A percentile compares a stretch with the other conserved stretches of the same genome.
Conservation (phyloP, 495 filamentous ascomycete species). For the Neurospora sp. region DNA sequence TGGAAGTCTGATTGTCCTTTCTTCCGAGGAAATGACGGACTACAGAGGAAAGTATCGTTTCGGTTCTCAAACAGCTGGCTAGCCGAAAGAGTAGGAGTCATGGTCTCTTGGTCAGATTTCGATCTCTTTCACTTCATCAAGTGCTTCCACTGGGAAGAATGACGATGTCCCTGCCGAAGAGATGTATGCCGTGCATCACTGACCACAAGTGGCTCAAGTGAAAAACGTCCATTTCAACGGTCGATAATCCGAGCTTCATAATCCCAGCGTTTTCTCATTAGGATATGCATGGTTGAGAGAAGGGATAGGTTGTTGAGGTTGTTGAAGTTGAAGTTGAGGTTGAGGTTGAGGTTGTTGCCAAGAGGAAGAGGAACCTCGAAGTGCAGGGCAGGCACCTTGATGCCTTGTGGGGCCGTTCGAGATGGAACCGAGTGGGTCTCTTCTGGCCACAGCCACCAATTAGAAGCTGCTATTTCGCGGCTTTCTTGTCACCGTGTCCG, state of each 20-base stretch:
- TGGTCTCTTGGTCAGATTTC: not conserved
- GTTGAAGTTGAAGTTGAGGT: not conserved
- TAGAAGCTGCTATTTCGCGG: conserved; percentile 8
- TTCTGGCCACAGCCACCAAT: conserved; percentile 6
- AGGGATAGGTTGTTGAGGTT: not conserved
- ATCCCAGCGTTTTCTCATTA: not conserved
- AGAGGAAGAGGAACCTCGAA: not conserved
- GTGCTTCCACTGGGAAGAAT: not conserved
- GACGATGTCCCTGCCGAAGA: not conserved
- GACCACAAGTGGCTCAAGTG: not conserved
- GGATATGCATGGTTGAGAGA: not conserved
- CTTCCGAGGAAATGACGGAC: not conserved
- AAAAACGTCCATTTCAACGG: not conserved
- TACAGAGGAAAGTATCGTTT: not conserved
- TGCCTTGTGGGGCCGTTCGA: not conserved
- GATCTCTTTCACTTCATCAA: not conserved
- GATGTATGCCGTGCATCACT: not conserved
- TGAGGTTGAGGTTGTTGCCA: not conserved
- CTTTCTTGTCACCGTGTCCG: not conserved
- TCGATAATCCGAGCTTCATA: no score
- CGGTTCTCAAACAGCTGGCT: not conserved
- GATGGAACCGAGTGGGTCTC: not conserved
- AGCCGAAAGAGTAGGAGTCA: not conserved
- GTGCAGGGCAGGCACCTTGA: not conserved
- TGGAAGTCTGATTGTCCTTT: not conserved